Conservation (phyloP, 805 yeast species). For the Wickerhamomyces tratensis region DNA sequence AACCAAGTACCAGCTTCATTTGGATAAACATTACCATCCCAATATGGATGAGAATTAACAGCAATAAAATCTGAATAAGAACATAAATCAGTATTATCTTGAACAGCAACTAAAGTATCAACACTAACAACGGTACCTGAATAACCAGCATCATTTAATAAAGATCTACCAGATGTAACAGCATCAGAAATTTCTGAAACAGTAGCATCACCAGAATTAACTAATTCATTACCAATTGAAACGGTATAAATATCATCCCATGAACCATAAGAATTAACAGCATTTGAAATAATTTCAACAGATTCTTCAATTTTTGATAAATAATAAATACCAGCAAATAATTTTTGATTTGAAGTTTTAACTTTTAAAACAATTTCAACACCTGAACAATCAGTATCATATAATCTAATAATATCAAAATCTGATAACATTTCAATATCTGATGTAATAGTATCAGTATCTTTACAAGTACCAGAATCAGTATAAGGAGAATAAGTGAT, state of each 20-base stretch:
- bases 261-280: constrained; percentile 35
- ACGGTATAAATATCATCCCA: constrained; percentile 54
- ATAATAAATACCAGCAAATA: constrained; percentile 53
- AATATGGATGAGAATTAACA: constrained; percentile 59
- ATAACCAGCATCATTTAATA: constrained; percentile 36
- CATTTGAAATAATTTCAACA: constrained; percentile 31
- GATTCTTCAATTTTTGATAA: constrained; percentile 33
- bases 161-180: constrained; percentile 34
- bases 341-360: constrained; percentile 35
- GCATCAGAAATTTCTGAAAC: constrained; percentile 38
- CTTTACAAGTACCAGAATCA: constrained; percentile 44
- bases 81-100: constrained; percentile 42
- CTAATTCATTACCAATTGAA: constrained; percentile 56
- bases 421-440: constrained; percentile 36
- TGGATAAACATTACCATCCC: constrained; percentile 46
- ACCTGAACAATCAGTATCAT: constrained; percentile 54
- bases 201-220: constrained; percentile 39
- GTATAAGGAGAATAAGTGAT: constrained; percentile 61
- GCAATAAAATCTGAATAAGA: constrained; percentile 52
- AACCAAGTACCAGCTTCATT: constrained; percentile 46
- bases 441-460: constrained; percentile 31
- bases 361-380: constrained; percentile 41
- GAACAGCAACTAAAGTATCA: constrained; percentile 55
- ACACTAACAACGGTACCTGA: constrained; percentile 52
- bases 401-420: constrained; percentile 46